Conservation (phyloP, 169 alveolate species). For the Plasmodium gaboni region DNA sequence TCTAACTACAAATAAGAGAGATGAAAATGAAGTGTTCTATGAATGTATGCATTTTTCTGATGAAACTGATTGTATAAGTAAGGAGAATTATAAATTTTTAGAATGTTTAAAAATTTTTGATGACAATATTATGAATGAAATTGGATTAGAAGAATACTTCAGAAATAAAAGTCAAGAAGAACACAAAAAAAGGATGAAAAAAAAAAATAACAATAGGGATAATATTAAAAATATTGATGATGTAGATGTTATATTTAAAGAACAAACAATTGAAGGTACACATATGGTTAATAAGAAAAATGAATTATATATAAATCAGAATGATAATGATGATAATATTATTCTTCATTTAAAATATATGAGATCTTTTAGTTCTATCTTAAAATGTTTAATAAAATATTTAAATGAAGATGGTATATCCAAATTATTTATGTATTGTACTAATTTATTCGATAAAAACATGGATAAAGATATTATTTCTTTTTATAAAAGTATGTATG, state of each 20-base stretch:
- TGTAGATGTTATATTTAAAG: not conserved
- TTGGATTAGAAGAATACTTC: not conserved
- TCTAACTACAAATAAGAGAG: not conserved
- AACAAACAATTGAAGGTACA: not conserved
- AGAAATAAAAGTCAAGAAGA: not conserved
- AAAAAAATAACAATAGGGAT: not conserved
- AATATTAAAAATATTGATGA: not conserved
- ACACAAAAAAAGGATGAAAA: conserved; percentile 2
- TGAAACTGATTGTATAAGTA: conserved; percentile 7
- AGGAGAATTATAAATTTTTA: conserved; percentile 17
- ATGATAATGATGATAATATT: conserved; percentile 5
- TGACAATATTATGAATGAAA: conserved; percentile 16
- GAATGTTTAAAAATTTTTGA: conserved; percentile 41
- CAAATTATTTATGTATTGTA: conserved; percentile 28
- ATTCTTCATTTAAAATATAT: conserved; percentile 2
- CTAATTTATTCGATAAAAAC: conserved; percentile 11
- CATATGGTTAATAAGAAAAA: not conserved
- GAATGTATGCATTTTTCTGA: conserved; percentile 39
- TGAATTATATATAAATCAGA: not conserved
- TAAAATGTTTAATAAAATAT: conserved; percentile 62
- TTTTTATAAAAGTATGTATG: conserved; percentile 61
- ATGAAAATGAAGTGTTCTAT: conserved; percentile 36
- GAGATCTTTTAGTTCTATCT: conserved; percentile 22
- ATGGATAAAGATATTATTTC: conserved; percentile 14
- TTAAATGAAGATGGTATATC: conserved; percentile 68